Percentiles rank a stretch among this genome's conserved stretches.
phyloP scores from a whole-genome alignment of 2,329 filamentous ascomycete species.

The Aspergillus pseudoviridinutans region DNA sequence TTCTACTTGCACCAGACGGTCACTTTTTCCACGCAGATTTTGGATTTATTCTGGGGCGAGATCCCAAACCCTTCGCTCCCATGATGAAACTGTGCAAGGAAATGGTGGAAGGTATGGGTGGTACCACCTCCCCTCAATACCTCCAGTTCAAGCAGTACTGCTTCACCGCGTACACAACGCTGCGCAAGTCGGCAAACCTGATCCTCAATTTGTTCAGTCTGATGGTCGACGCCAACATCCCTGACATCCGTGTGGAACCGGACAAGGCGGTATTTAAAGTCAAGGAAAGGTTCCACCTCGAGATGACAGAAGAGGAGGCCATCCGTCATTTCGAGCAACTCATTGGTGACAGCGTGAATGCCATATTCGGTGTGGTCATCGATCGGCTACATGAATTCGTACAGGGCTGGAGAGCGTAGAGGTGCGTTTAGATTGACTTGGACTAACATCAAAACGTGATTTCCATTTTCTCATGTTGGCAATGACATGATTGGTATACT shows the following conservation, averaged over 20 bases:
- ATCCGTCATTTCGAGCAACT: slow-evolving; percentile 81
- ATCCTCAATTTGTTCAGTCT: slow-evolving; percentile 93
- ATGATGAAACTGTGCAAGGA: slow-evolving; percentile 96
- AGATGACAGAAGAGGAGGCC: slow-evolving; percentile 88
- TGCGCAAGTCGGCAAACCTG: slow-evolving; percentile 83
- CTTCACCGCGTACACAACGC: slow-evolving; percentile 86
- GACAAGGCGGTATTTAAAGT: slow-evolving; percentile 95
- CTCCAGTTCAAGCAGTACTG: slow-evolving; percentile 90
- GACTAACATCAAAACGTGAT: not conserved
- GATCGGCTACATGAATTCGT: slow-evolving; percentile 92
- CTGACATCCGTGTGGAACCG: slow-evolving; percentile 85
- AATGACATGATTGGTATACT: not conserved
- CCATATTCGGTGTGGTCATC: slow-evolving; percentile 88
- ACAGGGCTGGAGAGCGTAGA: slow-evolving; percentile 76
- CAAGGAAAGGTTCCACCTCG: slow-evolving; percentile 87
- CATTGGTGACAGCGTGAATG: slow-evolving; percentile 86
- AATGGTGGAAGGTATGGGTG: slow-evolving; percentile 99
- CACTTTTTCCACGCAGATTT: slow-evolving; percentile 99
- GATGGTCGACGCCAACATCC: slow-evolving; percentile 97
- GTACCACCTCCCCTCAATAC: slow-evolving; percentile 74
- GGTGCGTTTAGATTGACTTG: not conserved
- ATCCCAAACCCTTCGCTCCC: slow-evolving; percentile 95
- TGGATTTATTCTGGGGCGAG: slow-evolving; percentile 93
- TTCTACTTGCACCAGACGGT: slow-evolving; percentile 81
- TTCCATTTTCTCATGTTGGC: not conserved